Base-by-base conservation (phyloP, 768 basidiomycete species). In the Xerocomellus dryophilus region DNA sequence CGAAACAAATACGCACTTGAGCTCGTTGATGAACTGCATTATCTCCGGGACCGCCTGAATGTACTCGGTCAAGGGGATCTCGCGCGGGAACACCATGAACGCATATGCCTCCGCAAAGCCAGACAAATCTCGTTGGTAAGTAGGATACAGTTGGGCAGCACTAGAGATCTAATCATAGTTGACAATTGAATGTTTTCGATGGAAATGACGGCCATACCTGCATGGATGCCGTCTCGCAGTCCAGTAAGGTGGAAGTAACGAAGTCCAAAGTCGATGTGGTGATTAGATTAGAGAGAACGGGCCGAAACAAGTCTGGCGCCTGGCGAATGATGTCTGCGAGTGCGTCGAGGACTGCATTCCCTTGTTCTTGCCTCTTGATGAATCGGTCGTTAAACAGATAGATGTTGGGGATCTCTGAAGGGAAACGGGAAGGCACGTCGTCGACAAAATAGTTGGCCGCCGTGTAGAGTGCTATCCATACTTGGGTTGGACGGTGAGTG, bases 1-100 rank as follows among this genome's bases (percentile, higher is more conserved):
- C 17, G 8, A 34, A 18, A 25, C 21, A 45, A 18, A 17, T 2
- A 62, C 72, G 51, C 25, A 75, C 76, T 76, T 76, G 23, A 48
- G 57, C 31, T 69, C 61, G 41, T 62, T 56, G 23, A 71, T 61
- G 53, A 61, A 64, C 43, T n/a, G 43, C 21, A 36, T 11, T 5
- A 25, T 5, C 9, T 47, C 35, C 10, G n/a, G 35, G 6, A 38
- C 12, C 25, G 21, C 35, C n/a, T 47, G 35, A 11, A 38, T 17
- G 32, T 35, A 21, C n/a, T 35, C 34, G 0, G 3, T 31, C 18
- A 51, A 35, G 5, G 42, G 43, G 35, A 39, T 29, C 11, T 39
- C 18, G 12, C 5, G 43, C 7, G 35, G 50, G 18, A 51, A 38
- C 10, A 23, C 27, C 35, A 38, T 25, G 32, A 34, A 50, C 9